phyloP scores from a whole-genome alignment of 371 early-diverging fungal species.

The Apophysomyces elegans region DNA sequence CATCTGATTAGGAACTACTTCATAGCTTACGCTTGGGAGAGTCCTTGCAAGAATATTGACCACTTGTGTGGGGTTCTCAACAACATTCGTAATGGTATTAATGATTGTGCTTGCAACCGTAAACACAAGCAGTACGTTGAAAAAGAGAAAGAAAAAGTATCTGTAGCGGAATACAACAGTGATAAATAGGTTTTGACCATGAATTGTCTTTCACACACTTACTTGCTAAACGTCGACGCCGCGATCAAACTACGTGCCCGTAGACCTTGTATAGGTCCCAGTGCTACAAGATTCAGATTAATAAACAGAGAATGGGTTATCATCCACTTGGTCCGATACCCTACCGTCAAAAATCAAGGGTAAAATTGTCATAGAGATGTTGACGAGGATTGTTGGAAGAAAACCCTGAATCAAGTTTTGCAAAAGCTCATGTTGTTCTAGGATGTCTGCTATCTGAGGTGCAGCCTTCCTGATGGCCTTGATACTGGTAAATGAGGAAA shows the following conservation, averaged over 20 bases:
- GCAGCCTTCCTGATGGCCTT: conserved; percentile 34
- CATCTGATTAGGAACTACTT: too few relatives aligned
- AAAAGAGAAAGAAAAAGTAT: conserved; percentile 87
- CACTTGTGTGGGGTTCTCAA: conserved; percentile 59
- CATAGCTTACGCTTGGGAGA: conserved; percentile 51
- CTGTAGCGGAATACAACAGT: conserved; percentile 31
- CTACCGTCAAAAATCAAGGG: conserved; percentile 64
- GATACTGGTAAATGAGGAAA: conserved; percentile 55
- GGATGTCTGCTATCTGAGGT: conserved; percentile 20
- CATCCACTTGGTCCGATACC: neutral
- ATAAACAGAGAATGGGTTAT: neutral
- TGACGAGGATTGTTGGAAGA: conserved; percentile 57
- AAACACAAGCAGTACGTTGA: conserved; percentile 87
- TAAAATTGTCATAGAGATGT: conserved; percentile 57
- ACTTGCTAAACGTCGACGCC: conserved; percentile 54
- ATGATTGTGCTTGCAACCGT: conserved; percentile 76
- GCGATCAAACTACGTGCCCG: conserved; percentile 48
- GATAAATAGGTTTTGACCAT: neutral
- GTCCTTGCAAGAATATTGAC: conserved; percentile 63
- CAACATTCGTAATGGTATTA: conserved; percentile 59
- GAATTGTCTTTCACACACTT: conserved; percentile 10
- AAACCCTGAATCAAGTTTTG: conserved; percentile 51
- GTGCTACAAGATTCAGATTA: neutral
- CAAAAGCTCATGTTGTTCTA: conserved; percentile 31
- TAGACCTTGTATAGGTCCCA: conserved; percentile 45